Evolutionary conservation across 1,284 basidiomycete species (phyloP).

Genomic region (Moesziomyces sp.): DNA sequence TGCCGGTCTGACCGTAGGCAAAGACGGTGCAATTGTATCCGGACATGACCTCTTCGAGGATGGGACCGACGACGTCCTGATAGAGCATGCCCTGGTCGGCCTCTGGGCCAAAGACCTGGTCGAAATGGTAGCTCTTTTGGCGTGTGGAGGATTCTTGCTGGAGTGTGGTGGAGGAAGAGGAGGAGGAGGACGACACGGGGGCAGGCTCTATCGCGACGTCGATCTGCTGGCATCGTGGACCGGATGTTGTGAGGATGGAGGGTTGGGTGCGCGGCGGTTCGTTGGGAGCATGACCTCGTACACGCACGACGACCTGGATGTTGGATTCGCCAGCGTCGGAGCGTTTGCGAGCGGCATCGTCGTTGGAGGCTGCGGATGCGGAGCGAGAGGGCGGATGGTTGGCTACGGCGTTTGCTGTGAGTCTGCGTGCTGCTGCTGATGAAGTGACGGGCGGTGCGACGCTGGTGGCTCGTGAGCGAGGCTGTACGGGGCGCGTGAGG

Average conservation of each 20-base stretch:
- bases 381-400: conserved; percentile 16
- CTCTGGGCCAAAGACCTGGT: conserved; percentile 86
- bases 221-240: conserved; percentile 56
- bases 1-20: conserved; percentile 98
- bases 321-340: conserved; percentile 50
- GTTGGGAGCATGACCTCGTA: conserved; percentile 49
- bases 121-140: conserved; percentile 65
- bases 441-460: conserved; percentile 40
- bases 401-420: conserved; percentile 17
- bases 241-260: conserved; percentile 54
- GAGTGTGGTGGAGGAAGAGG: conserved; percentile 28
- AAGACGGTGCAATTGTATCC: conserved; percentile 99
- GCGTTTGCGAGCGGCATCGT: conserved; percentile 23
- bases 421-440: conserved; percentile 31
- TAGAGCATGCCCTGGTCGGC: conserved; percentile 96
- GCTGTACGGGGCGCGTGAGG: conserved; percentile 26
- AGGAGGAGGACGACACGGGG: conserved; percentile 46
- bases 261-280: conserved; percentile 30
- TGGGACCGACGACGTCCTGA: conserved; percentile 88
- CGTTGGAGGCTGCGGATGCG: conserved; percentile 19
- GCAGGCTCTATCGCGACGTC: conserved; percentile 54
- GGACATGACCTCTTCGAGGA: conserved; percentile 89
- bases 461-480: conserved; percentile 44
- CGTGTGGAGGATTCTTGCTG: conserved; percentile 44
- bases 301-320: conserved; percentile 66